phyloP scores from a whole-genome alignment of 208 protist species.

The Trypanosoma cruzi region DNA sequence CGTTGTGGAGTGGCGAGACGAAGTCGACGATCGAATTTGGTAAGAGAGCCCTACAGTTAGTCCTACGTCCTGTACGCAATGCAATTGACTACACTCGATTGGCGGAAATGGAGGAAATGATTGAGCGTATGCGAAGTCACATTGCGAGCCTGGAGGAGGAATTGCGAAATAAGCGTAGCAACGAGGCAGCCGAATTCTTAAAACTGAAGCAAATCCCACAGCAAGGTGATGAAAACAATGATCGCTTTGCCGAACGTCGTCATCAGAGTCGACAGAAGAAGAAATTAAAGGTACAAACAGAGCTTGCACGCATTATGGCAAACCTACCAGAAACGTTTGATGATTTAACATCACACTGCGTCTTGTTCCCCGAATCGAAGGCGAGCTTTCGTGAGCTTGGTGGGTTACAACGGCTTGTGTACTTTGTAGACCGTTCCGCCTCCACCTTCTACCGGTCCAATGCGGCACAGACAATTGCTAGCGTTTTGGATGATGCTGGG shows the following conservation, averaged over 20 bases:
- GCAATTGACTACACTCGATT: conserved; percentile 92
- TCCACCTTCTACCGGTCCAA: conserved; percentile 88
- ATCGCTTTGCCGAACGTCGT: conserved; percentile 19
- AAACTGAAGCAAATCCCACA: conserved; percentile 80
- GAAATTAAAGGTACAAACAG: conserved; percentile 84
- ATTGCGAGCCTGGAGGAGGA: conserved; percentile 83
- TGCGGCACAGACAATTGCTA: conserved; percentile 87
- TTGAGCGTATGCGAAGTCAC: conserved; percentile 91
- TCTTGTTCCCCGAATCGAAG: conserved; percentile 87
- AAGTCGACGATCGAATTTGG: conserved; percentile 92
- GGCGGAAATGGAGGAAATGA: conserved; percentile 94
- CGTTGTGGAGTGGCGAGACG: conserved; percentile 81
- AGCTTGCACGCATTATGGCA: conserved; percentile 88
- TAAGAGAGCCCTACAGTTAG: conserved; percentile 86
- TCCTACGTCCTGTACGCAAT: conserved; percentile 87
- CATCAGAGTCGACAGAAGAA: conserved; percentile 33
- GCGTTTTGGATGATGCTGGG: conserved; percentile 86
- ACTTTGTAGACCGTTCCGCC: conserved; percentile 83
- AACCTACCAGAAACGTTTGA: conserved; percentile 92
- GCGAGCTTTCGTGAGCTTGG: conserved; percentile 80
- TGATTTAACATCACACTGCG: conserved; percentile 90
- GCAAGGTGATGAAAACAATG: conserved; percentile 37
- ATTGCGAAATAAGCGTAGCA: conserved; percentile 60
- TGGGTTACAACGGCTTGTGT: conserved; percentile 78
- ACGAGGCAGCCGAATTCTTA: conserved; percentile 72